A percentile compares a stretch with the other conserved stretches of the same genome.
Conservation (phyloP, 257 asterid species). For the Rauvolfia tetraphylla region DNA sequence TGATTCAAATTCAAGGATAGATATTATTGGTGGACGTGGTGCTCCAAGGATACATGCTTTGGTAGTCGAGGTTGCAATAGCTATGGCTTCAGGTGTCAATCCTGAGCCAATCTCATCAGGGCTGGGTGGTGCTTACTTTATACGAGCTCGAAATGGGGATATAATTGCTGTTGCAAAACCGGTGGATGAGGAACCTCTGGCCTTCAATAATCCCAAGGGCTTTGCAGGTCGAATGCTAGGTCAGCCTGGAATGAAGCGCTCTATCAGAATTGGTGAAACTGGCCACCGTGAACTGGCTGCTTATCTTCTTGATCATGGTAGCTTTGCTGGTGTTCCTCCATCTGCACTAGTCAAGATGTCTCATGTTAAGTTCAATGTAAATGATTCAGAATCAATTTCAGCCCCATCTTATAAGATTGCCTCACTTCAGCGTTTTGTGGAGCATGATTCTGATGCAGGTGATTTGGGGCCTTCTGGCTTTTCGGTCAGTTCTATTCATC, state of each 20-base stretch:
- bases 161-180: constrained; percentile 88
- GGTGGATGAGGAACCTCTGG: constrained; percentile 90
- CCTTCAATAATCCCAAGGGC: constrained; percentile 89
- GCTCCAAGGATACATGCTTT: constrained; percentile 64
- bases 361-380: constrained; percentile 58
- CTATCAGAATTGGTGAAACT: constrained; percentile 85
- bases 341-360: constrained; percentile 75
- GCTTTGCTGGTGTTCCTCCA: constrained; percentile 89
- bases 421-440: constrained; percentile 75
- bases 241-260: constrained; percentile 89
- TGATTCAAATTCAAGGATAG: constrained; percentile 49
- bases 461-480: constrained; percentile 91
- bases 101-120: constrained; percentile 86
- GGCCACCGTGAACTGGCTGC: constrained; percentile 91
- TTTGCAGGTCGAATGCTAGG: constrained; percentile 81
- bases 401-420: constrained; percentile 54
- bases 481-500: constrained; percentile 73
- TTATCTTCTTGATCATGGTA: constrained; percentile 77
- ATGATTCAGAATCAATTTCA: constrained; percentile 30
- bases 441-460: constrained; percentile 81
- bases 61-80: constrained; percentile 80
- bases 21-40: constrained; percentile 66
- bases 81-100: constrained; percentile 72
- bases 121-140: constrained; percentile 88
- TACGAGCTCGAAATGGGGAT: constrained; percentile 53